Conservation (phyloP, 805 yeast species). For the Martiniozyma abietophila region DNA sequence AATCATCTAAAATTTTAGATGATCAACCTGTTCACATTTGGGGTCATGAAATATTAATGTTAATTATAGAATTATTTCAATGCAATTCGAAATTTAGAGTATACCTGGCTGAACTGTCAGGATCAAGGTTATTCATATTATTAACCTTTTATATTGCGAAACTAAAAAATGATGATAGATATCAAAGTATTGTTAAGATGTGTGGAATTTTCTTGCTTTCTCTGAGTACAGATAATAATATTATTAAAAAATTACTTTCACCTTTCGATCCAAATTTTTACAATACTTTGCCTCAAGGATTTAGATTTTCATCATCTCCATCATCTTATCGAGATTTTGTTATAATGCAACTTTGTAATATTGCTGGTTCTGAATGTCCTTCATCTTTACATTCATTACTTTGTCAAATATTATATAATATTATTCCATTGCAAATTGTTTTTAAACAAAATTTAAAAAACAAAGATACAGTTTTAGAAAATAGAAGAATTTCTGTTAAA, state of each 20-base stretch:
- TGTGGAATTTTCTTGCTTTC: constrained; percentile 44
- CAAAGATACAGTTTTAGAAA: constrained; percentile 11
- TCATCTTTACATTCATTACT: constrained; percentile 37
- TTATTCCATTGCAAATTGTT: constrained; percentile 33
- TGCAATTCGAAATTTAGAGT: constrained; percentile 52
- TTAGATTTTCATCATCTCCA: constrained; percentile 31
- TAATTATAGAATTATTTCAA: constrained; percentile 71
- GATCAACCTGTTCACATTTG: constrained; percentile 28
- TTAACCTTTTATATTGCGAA: constrained; percentile 50
- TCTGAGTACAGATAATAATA: constrained; percentile 30
- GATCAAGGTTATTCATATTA: constrained; percentile 44
- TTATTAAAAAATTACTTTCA: constrained; percentile 33
- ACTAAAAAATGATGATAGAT: constrained; percentile 31
- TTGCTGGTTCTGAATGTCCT: constrained; percentile 26
- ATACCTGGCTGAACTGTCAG: constrained; percentile 33
- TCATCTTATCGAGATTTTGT: constrained; percentile 56
- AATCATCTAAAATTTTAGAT: constrained; percentile 12
- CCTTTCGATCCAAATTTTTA: constrained; percentile 37
- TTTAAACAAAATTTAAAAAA: constrained; percentile 1
- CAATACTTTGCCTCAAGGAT: constrained; percentile 42
- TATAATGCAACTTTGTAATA: constrained; percentile 40
- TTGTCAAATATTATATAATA: constrained; percentile 54
- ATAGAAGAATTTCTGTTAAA: constrained; percentile 13
- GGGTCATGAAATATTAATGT: constrained; percentile 49
- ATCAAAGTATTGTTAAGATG: constrained; percentile 38